Base-by-base conservation (phyloP, 176 grass and related monocot species). In the Paspalum vaginatum region DNA sequence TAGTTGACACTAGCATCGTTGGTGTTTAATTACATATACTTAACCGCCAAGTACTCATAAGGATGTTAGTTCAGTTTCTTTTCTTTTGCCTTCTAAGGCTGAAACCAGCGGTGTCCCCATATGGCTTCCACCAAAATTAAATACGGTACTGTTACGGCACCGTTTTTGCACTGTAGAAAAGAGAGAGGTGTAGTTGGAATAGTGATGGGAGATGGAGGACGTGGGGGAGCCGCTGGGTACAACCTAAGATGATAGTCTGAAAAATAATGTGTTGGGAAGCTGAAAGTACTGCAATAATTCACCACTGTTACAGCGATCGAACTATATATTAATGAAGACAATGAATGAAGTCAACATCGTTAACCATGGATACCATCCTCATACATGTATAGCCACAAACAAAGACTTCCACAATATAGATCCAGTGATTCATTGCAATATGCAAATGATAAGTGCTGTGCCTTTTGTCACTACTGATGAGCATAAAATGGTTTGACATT, bases 391-490 rank as follows among this genome's bases (percentile, higher is more conserved):
- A 47, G 65, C 18, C 57, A 78, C 65, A 58, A 48, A 78, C 22
- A 77, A 55, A 56, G 72, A 75, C 71, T 87, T 24, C 20, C 26
- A 9, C 60, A 75, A 42, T 56, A 81, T 50, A 5, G 51, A 58
- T 27, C 16, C 54, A 55, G 4, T 63, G 47, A 20, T 77, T 21
- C 12, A 76, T 68, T 70, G 43, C 32, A 61, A 53, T 54, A 61
- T 41, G 18, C 40, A 48, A 65, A 27, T 21, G 21, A 79, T 22
- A 40, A 74, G 49, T 79, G 74, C 20, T 60, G 25, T 83, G 60
- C 65, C 38, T 83, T 83, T 49, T 60, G 37, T 77, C 55, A 79
- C 40, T 57, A 73, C 40, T 75, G 41, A 66, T 68, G 65, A 62
- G 15, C 74, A 75, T 59, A 43, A 27, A 61, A 81, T 60, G 69